Evolutionary conservation across 2,329 filamentous ascomycete genomes (phyloP), one percentile per base, ranked within the genome.

Genomic region (Aspergillus sp.): DNA sequence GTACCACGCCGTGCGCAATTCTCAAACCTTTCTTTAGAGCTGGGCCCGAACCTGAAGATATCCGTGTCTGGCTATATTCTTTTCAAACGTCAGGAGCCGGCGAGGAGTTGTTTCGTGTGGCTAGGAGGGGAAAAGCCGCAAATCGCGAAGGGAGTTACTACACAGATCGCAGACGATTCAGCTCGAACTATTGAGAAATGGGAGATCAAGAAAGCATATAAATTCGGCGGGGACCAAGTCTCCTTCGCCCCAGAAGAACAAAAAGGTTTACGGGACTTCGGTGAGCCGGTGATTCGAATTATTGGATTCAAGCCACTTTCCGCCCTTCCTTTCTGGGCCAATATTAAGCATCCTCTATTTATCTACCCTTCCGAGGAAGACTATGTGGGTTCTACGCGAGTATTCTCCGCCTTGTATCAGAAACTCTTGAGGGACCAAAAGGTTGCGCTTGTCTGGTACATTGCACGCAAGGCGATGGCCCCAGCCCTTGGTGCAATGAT

Each of bases 11-110:
- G 95, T 58, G 86, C 93, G 0, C 81, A 96, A 3, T 98, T 99
- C 73, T 91, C 89, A 3, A 91, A 89, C 52, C 79, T 97, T n/a
- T 85, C 90, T 0, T 84, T 99, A 56, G 93, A 98, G 71, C 84
- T 99, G 54, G 92, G 90, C 0, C 93, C 93, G 0, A 87, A 87
- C 1, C 79, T 99, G 23, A 87, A 83, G 44, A 96, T 99, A 54
- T 93, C 93, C 0, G 88, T 99, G 40, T 97, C 96, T 68, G 95
- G 95, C 6, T 99, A 93, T 77, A 90, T 96, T 51, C 78, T 97
- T 12, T 82, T 97, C 55, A 93, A 96, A 67, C 86, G 87, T 45
- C 93, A 98, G 71, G 84, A 86, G 50, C 89, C 91, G 12, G 88
- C 89, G 4, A 84, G 92, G 51, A 95, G 86, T 43, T 93, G 90